Evolutionary conservation across 129 eudicot genomes (phyloP).

Genomic region (Chrysanthemum lavandulifolium): DNA sequence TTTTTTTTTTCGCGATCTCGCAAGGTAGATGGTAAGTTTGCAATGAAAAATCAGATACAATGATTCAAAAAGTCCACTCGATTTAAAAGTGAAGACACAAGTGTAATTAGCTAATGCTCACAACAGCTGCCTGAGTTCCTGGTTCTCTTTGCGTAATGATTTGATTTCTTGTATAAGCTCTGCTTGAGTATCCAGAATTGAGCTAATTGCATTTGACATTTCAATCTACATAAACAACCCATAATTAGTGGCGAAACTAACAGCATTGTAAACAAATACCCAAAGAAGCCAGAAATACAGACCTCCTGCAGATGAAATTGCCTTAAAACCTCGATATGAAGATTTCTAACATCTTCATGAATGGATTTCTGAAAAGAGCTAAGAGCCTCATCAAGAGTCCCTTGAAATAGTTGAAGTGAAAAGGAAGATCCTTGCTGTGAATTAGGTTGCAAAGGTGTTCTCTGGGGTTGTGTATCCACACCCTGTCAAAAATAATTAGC

Average conservation of each 20-base stretch:
- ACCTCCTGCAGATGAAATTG: conserved; percentile 99
- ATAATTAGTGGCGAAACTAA: conserved; percentile 13
- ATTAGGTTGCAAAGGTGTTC: conserved; percentile 48
- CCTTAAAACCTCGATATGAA: conserved; percentile 85
- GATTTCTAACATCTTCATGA: conserved; percentile 96
- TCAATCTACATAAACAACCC: conserved; percentile 57
- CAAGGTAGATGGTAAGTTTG: conserved; percentile 17
- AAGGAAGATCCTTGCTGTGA: conserved; percentile 81
- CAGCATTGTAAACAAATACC: not conserved
- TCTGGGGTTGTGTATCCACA: conserved; percentile 45
- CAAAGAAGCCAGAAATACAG: not conserved
- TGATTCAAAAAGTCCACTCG: conserved; percentile 18
- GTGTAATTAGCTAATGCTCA: conserved; percentile 28
- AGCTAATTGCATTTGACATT: conserved; percentile 56
- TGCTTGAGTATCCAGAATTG: conserved; percentile 69
- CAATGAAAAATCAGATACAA: conserved; percentile 17
- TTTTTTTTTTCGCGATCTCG: not conserved
- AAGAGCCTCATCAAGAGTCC: conserved; percentile 89
- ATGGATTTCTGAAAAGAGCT: conserved; percentile 86
- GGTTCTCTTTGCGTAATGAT: conserved; percentile 72
- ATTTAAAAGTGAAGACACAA: not conserved
- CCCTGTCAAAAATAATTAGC: conserved; percentile 42
- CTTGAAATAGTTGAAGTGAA: conserved; percentile 90
- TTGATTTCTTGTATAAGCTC: conserved; percentile 86
- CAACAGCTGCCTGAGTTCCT: conserved; percentile 70